A percentile compares a stretch with the other conserved stretches of the same genome.
Evolutionary conservation across 805 yeast genomes (phyloP).

Genomic region (Diddensiella transvaalensis): DNA sequence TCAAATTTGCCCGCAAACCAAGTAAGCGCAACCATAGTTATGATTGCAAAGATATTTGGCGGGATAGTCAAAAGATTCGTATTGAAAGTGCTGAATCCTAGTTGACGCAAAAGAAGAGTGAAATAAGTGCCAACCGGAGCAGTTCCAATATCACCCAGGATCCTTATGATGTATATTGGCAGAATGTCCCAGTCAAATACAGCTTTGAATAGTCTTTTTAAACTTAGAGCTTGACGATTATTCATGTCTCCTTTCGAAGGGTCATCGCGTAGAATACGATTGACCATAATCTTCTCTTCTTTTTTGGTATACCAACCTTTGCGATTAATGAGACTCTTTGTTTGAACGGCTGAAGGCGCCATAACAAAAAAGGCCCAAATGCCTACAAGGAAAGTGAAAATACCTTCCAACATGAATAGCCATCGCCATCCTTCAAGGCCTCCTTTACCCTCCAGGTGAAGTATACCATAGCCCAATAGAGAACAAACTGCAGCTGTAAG

Average conservation of each 20-base stretch:
- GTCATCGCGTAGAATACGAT: conserved; percentile 58
- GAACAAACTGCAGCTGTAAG: conserved; percentile 42
- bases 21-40: conserved; percentile 27
- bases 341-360: conserved; percentile 51
- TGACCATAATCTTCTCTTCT: conserved; percentile 56
- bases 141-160: conserved; percentile 40
- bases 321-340: conserved; percentile 42
- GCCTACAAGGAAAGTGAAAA: conserved; percentile 50
- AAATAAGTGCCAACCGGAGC: conserved; percentile 40
- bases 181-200: conserved; percentile 49
- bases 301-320: conserved; percentile 53
- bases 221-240: conserved; percentile 51
- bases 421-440: conserved; percentile 57
- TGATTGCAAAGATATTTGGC: conserved; percentile 15
- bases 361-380: conserved; percentile 41
- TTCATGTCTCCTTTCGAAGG: conserved; percentile 64
- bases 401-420: conserved; percentile 60
- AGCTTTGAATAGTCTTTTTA: conserved; percentile 39
- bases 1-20: conserved; percentile 26
- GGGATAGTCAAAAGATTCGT: conserved; percentile 48
- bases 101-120: conserved; percentile 44
- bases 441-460: conserved; percentile 43
- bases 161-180: conserved; percentile 50
- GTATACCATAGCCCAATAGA: conserved; percentile 48
- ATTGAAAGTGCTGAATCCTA: conserved; percentile 52